Conservation (phyloP, 176 grass and related monocot species). For the Avena insularis region DNA sequence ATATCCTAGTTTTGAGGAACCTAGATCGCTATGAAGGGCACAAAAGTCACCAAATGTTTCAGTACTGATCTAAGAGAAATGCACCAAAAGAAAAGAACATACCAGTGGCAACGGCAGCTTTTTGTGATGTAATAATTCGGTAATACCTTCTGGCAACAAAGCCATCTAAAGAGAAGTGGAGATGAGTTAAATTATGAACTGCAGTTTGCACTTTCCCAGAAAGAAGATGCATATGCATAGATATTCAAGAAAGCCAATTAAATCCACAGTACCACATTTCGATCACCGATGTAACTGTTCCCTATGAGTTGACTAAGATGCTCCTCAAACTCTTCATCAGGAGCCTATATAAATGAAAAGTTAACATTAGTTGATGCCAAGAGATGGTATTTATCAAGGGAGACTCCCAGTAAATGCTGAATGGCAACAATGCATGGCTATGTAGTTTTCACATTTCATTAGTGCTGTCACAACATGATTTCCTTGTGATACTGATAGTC, state of each 20-base stretch:
- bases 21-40: slow-evolving; percentile 14
- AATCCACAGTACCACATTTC: slow-evolving; percentile 75
- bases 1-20: slow-evolving; percentile 26
- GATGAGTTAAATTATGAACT: slow-evolving; percentile 32
- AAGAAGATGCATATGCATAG: slow-evolving; percentile 30
- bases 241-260: slow-evolving; percentile 30
- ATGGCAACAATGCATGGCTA: slow-evolving; percentile 24
- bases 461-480: slow-evolving; percentile 18
- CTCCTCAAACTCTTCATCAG: slow-evolving; percentile 99
- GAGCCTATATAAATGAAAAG: slow-evolving; percentile 71
- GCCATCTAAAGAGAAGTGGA: slow-evolving; percentile 84
- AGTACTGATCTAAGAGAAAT: slow-evolving; percentile 35
- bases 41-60: slow-evolving; percentile 21
- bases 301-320: slow-evolving; percentile 91
- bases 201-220: slow-evolving; percentile 39
- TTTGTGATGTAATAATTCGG: slow-evolving; percentile 89
- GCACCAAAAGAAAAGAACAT: slow-evolving; percentile 51
- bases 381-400: slow-evolving; percentile 23
- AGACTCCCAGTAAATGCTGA: slow-evolving; percentile 30
- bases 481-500: slow-evolving; percentile 38
- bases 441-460: slow-evolving; percentile 37
- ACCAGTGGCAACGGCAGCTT: slow-evolving; percentile 82
- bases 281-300: slow-evolving; percentile 75
- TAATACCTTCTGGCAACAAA: slow-evolving; percentile 94
- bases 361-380: slow-evolving; percentile 40